Evolutionary conservation across 306 rosid genomes (phyloP).

Genomic region (Betula pendula): DNA sequence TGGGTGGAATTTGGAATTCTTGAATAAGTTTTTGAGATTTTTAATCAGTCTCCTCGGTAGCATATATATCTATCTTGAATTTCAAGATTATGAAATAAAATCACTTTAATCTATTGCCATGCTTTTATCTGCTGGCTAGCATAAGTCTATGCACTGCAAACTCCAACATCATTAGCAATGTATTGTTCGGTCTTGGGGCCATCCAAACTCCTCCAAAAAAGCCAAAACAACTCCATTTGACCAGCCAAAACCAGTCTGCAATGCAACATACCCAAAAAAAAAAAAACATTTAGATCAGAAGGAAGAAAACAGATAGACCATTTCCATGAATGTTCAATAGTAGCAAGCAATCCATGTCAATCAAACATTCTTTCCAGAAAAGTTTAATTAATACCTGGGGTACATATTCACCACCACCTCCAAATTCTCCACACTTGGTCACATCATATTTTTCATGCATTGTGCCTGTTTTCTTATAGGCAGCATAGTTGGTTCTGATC

Average conservation of each 20-base stretch:
- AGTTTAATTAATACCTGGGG: constrained; percentile 63
- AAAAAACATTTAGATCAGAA: neutral
- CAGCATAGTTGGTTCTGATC: constrained; percentile 75
- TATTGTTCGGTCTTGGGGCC: constrained; percentile 68
- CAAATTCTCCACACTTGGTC: constrained; percentile 67
- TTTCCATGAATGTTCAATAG: neutral
- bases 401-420: constrained; percentile 82
- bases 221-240: constrained; percentile 91
- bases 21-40: no score
- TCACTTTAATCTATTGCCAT: neutral
- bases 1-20: no score
- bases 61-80: neutral
- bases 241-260: constrained; percentile 99
- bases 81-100: neutral
- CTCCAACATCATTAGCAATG: constrained; percentile 40
- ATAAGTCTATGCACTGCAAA: neutral
- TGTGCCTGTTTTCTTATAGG: constrained; percentile 65
- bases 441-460: constrained; percentile 90
- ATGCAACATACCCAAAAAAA: constrained; percentile 27
- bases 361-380: neutral
- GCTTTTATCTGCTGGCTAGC: neutral
- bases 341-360: neutral
- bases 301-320: neutral
- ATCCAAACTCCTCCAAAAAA: constrained; percentile 92
- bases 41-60: neutral